Percentiles rank a stretch among this genome's conserved stretches.
phyloP scores from a whole-genome alignment of 768 basidiomycete genomes.

The Kwoniella botswanensis region DNA sequence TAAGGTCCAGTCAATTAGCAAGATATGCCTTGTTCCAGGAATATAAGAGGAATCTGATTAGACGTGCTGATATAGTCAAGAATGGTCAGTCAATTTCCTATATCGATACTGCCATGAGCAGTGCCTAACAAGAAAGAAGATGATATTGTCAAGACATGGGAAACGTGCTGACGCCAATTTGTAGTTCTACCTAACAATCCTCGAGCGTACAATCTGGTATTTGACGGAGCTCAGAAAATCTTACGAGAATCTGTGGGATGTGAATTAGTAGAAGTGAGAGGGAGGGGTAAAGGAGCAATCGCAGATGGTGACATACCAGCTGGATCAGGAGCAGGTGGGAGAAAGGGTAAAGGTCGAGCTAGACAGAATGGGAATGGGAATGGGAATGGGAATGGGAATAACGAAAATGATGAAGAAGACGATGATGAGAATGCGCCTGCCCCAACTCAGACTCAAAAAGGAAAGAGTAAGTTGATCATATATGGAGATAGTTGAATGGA shows the following conservation, averaged over 20 bases:
- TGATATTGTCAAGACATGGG: no score
- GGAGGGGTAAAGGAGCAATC: constrained; percentile 25
- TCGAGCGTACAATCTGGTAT: constrained; percentile 70
- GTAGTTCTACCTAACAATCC: constrained; percentile 64
- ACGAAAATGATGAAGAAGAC: constrained; percentile 61
- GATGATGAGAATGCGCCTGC: constrained; percentile 57
- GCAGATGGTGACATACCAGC: constrained; percentile 12
- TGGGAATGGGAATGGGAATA: constrained; percentile 62
- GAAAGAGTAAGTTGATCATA: not conserved
- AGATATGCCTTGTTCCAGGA: constrained; percentile 82
- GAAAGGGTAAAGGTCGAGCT: constrained; percentile 38
- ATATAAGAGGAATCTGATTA: constrained; percentile 69
- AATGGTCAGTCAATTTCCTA: constrained; percentile 64
- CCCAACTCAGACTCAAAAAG: constrained; percentile 55
- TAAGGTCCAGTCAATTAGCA: constrained; percentile 73
- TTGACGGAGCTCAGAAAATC: constrained; percentile 68
- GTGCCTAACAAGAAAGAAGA: no score
- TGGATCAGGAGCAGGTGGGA: constrained; percentile 23
- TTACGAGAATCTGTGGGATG: constrained; percentile 74
- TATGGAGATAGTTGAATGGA: not conserved
- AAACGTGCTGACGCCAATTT: not conserved
- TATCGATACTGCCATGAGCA: no score
- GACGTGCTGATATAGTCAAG: constrained; percentile 84
- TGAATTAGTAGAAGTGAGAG: constrained; percentile 78
- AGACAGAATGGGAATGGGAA: constrained; percentile 13